These are phyloP conservation scores for Plasmodium sp. DNA, from an alignment of 169 alveolate species.

Conservation along the genomic window DNA sequence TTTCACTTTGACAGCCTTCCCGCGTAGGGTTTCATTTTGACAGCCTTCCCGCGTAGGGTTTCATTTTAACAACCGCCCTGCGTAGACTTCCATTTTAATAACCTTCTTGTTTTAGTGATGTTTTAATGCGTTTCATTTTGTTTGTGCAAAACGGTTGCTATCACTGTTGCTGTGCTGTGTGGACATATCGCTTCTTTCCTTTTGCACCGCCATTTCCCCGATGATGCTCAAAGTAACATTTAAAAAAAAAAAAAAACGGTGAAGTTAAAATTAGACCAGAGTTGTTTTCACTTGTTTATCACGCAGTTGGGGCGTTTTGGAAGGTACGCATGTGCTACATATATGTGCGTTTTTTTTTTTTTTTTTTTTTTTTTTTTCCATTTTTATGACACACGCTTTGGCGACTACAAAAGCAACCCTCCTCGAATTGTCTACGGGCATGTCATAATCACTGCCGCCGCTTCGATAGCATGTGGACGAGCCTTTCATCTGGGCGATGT, in stretches of 20 bases:
- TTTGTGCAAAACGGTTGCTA: neutral
- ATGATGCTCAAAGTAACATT: neutral
- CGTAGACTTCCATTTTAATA: neutral
- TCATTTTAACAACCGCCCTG: no score
- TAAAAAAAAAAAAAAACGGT: neutral
- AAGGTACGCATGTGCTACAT: neutral
- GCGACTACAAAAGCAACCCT: neutral
- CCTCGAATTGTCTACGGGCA: neutral
- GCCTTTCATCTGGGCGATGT: neutral
- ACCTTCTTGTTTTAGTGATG: constrained; percentile 26
- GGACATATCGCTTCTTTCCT: neutral
- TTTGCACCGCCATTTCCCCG: neutral
- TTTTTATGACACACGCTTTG: neutral
- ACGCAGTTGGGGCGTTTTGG: neutral
- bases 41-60: no score
- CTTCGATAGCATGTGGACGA: neutral
- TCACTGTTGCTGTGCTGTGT: neutral
- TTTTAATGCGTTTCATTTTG: neutral
- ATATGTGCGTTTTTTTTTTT: neutral
- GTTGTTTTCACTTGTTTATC: neutral
- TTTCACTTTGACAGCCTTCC: neutral
- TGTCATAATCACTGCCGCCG: neutral
- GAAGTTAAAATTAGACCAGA: neutral
- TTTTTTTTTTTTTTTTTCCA: neutral
- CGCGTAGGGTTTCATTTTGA: no score